Base-by-base conservation (phyloP, 495 filamentous ascomycete species). In the Pyrenula aspistea region DNA sequence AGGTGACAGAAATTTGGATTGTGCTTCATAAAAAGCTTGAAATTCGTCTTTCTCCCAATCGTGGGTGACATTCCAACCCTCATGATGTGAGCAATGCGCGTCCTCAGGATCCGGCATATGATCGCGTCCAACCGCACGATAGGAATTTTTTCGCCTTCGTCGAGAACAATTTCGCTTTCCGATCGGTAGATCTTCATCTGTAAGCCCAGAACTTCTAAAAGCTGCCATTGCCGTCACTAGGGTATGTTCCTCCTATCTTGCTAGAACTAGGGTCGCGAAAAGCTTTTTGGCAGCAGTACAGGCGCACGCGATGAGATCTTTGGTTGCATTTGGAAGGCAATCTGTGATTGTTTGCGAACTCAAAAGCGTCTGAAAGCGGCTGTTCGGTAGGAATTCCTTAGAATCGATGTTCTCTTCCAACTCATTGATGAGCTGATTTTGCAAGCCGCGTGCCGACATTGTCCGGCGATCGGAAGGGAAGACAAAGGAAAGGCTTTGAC, bases 1-100 rank as follows among this genome's bases (percentile, higher is more conserved):
- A 1, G 58, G 58, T 2, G 54, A 54, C 15, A 60, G 24, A 53
- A 60, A 60, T 1, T 19, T 47, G 53, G 54, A 60, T 47, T 60
- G 58, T 25, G 12, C 36, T 2, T 58, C 24, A 25, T 42, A 23
- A 49, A 58, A 58, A 21, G 47, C 19, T 31, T 58, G 25, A 21
- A 19, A 53, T 54, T 47, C 54, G 20, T 0, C 21, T 15, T 58
- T 55, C 15, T 24, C n/a, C 56, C 56, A 58, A 8, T 42, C 31
- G 31, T 42, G 31, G 15, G 31, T 42, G 31, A 42, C 4, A 15
- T 42, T 42, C 31, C 31, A 42, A 15, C 31, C 8, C 31, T 42
- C 31, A 42, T 42, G 8, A 42, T 42, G 31, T 4, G 31, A 42
- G 31, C 31, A 42, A 42, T 42, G 31, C 31, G 4, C 15, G 8